phyloP scores from a whole-genome alignment of 305 asterid species.

The Fraxinus ornus region DNA sequence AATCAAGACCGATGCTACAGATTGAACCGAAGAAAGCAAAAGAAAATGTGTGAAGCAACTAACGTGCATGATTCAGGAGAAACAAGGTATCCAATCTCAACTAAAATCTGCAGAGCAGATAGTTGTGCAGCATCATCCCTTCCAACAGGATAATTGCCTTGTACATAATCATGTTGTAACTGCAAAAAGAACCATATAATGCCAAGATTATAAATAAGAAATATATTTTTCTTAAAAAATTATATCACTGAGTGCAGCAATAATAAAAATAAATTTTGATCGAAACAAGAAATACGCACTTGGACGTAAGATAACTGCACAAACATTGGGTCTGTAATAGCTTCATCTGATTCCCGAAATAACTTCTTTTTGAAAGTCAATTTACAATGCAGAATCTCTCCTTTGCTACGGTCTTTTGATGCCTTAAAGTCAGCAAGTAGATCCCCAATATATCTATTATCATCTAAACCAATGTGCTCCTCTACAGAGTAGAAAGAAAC shows the following conservation, averaged over 20 bases:
- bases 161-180: slow-evolving; percentile 92
- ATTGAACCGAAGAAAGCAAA: slow-evolving; percentile 25
- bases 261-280: background rate
- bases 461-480: slow-evolving; percentile 90
- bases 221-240: slow-evolving; percentile 17
- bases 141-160: slow-evolving; percentile 95
- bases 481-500: slow-evolving; percentile 42
- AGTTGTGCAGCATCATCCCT: slow-evolving; percentile 97
- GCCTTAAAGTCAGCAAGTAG: slow-evolving; percentile 92
- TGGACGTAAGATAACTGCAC: slow-evolving; percentile 93
- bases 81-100: slow-evolving; percentile 77
- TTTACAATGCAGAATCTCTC: slow-evolving; percentile 89
- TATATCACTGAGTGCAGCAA: background rate
- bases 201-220: slow-evolving; percentile 16
- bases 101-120: slow-evolving; percentile 81
- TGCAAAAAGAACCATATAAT: slow-evolving; percentile 34
- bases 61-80: slow-evolving; percentile 91
- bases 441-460: slow-evolving; percentile 91
- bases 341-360: slow-evolving; percentile 96
- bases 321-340: slow-evolving; percentile 87
- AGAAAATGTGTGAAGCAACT: slow-evolving; percentile 37
- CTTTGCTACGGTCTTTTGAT: slow-evolving; percentile 90
- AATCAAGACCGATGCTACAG: slow-evolving; percentile 12
- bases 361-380: slow-evolving; percentile 84
- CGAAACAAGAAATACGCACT: slow-evolving; percentile 41